Evolutionary conservation across 1,139 yeast genomes (phyloP), one percentile per base, ranked within the genome.

Genomic region (Geotrichum australiense): DNA sequence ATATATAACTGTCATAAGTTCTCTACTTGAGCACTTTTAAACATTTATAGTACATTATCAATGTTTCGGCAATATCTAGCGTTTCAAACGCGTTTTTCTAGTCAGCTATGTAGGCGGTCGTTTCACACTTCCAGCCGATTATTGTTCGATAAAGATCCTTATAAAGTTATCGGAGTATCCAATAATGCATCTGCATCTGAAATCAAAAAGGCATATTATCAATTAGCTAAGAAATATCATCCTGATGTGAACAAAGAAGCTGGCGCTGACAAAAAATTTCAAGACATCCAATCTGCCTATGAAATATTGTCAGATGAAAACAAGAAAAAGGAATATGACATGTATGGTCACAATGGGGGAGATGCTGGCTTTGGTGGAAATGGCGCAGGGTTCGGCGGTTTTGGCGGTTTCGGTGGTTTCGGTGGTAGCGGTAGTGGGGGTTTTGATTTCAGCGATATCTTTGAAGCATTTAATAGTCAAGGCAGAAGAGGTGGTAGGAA

Each of bases 161-260:
- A 91, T 63, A 70, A 77, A 47, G 76, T 78, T 0, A 69, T 91
- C 39, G 97, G 97, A 4, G 85, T 91, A 27, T 76, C 74, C 29
- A 75, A 74, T 50, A 61, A 61, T 41, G 93, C 98, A 0, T 73
- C 80, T 18, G 69, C 80, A n/a, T 73, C 83, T 26, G 94, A 87
- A 26, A 89, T 91, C 64, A 91, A 91, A 63, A 87, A 86, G 64
- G 94, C 96, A 5, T 91, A 91, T 66, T 87, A 87, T 60, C 83
- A 86, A 56, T 69, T 91, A 50, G 98, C 96, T 18, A 93, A 93
- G 62, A 78, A 91, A 62, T 85, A 70, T 63, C 99, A 91, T 63
- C 99, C 99, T 1, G 99, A 91, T 66, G 85, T 91, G 41, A 91
- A 91, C 64, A 91, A 91, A 63, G 96, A 84, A 52, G 74, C 77